Evolutionary conservation across 495 filamentous ascomycete genomes (phyloP), one percentile per base, ranked within the genome.

Genomic region (Podospora conica): DNA sequence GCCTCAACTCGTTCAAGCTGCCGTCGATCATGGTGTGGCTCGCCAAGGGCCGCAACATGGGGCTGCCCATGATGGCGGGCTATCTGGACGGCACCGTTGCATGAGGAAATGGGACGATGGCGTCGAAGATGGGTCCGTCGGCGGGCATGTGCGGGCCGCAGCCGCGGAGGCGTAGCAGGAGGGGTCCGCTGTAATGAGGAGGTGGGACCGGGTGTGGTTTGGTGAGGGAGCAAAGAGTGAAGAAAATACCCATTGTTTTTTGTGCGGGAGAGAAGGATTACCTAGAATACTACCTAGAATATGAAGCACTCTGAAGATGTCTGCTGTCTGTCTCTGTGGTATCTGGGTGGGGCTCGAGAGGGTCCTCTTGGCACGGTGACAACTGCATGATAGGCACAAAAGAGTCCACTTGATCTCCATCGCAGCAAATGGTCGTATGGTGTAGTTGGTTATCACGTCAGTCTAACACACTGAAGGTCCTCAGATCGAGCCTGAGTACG

Each of bases 1-100:
- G 80, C 24, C 61, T 77, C 58, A 73, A 75, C 28, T 62, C 68
- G 28, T 65, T 82, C 67, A 76, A 74, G 61, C 60, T 79, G 64
- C 78, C 78, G 48, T 78, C 75, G 24, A 18, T 79, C 57, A 68
- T 74, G 62, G 79, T 81, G 27, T 78, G 76, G 67, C 25, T 75
- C 29, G 74, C 75, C 68, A 82, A 82, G 76, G 78, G 77, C 58
- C 74, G 74, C 55, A 78, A 73, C 3, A 69, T 82, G 55, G 80
- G 71, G 18, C 33, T 69, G 29, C 69, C 77, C 33, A 72, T 70
- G 61, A 33, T 78, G 31, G 48, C 70, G 11, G 66, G 69, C 12
- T 81, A 79, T 69, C 68, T 81, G 28, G 71, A 77, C 53, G 80
- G 80, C 5, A 75, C 71, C 48, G 64, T 65, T 72, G 78, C 75